Percentiles rank a stretch among this genome's conserved stretches.
Conservation (phyloP, 768 basidiomycete species). For the Suillus hirtellus region DNA sequence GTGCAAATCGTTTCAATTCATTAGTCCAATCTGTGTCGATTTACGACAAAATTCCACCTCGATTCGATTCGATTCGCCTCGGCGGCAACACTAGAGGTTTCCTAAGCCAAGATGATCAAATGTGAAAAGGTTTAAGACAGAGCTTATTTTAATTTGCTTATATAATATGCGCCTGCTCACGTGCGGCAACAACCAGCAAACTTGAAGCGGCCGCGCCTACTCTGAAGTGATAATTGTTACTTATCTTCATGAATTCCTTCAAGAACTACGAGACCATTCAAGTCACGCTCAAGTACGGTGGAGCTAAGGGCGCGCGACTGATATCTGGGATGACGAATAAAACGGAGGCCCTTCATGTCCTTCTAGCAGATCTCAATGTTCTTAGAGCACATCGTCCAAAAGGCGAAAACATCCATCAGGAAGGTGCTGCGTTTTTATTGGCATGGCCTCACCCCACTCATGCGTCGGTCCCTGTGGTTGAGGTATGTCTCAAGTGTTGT, state of each 20-base stretch:
- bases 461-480: constrained; percentile 13
- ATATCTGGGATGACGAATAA: constrained; percentile 16
- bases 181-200: too few relatives aligned
- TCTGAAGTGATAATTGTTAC: too few relatives aligned
- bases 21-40: too few relatives aligned
- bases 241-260: neutral
- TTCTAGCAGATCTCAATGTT: constrained; percentile 29
- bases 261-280: constrained; percentile 21
- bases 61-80: too few relatives aligned
- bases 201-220: too few relatives aligned
- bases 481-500: neutral
- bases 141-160: too few relatives aligned
- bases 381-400: constrained; percentile 33
- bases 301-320: constrained; percentile 20
- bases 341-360: constrained; percentile 18
- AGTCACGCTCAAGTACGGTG: constrained; percentile 27
- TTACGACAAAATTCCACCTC: too few relatives aligned
- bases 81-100: too few relatives aligned
- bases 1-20: too few relatives aligned
- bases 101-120: too few relatives aligned
- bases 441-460: constrained; percentile 20
- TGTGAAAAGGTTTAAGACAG: too few relatives aligned
- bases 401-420: constrained; percentile 27
- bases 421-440: constrained; percentile 25
- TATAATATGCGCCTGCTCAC: too few relatives aligned